Evolutionary conservation across 768 basidiomycete genomes (phyloP), one percentile per base, ranked within the genome.

Genomic region (Macrocybe gigantea): DNA sequence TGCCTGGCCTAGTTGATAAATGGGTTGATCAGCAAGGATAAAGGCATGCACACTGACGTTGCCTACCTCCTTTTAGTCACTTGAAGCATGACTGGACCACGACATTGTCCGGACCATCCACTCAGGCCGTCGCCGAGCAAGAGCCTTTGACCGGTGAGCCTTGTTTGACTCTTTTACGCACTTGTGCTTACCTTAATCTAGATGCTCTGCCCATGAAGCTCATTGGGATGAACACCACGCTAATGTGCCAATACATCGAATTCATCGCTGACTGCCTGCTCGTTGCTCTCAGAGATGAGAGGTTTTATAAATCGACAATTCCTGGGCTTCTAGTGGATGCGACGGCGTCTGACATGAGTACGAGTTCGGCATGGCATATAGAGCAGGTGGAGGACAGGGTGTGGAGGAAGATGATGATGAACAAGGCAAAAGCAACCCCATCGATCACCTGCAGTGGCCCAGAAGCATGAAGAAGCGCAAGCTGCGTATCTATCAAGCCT

Each of bases 1-100:
- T 95, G 93, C 93, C 93, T 13, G 94, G 94, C n/a, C 71, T 97
- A 31, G 0, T 96, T 94, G 65, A 95, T 92, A 22, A 97, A 97
- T 62, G 94, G 96, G 65, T 82, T 97, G 57, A 97, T 97, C 69
- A 89, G 87, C 44, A 81, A 94, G 13, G 94, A 97, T 54, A 94
- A 97, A 66, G 94, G 93, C 37, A 85, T 96, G 74, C 94, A 97
- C 65, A 96, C 93, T 63, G 93, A 97, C 64, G 94, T 96, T 59
- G 92, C 93, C 0, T 96, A 93, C 62, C 70, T 96, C 1, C 75
- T 96, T 93, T 94, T 70, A 81, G 78, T 48, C 90, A 96, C 60
- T 74, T 97, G 38, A 76, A 78, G 53, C 79, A 83, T 79, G 89
- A 6, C 90, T 93, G 0, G 89, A 93, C 59, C 90, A 93, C 0